Evolutionary conservation across 441 rosid genomes (phyloP).

Genomic region (Mallotus repandus): DNA sequence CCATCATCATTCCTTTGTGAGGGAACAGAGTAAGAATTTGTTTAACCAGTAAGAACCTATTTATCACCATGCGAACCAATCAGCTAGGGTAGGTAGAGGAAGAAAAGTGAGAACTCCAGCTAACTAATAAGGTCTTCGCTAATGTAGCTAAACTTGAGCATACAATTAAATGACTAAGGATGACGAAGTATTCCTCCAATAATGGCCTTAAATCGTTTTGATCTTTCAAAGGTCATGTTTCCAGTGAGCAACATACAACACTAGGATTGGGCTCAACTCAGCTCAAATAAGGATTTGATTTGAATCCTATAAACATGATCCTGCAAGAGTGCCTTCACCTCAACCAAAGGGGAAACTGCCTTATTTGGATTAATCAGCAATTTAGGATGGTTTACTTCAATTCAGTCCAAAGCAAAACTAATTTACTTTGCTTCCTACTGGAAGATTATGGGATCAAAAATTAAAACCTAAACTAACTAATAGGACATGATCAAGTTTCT

Average conservation of each 20-base stretch:
- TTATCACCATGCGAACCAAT: neutral
- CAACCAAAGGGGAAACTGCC: neutral
- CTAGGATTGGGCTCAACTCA: neutral
- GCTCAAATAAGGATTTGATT: neutral
- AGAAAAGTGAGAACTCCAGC: neutral
- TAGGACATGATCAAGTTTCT: neutral
- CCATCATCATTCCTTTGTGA: neutral
- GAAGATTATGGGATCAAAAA: neutral
- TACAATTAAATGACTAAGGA: neutral
- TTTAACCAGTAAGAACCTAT: neutral
- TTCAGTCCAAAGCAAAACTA: neutral
- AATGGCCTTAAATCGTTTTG: no score
- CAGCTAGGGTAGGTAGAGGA: neutral
- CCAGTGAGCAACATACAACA: neutral
- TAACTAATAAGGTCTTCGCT: neutral
- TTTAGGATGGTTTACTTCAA: neutral
- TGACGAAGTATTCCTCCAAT: no score
- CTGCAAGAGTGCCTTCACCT: neutral
- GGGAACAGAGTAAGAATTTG: neutral
- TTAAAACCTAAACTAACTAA: neutral
- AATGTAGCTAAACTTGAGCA: neutral
- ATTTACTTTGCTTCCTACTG: neutral
- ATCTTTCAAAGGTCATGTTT: neutral
- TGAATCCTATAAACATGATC: neutral
- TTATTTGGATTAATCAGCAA: neutral